These are phyloP conservation scores for Cladophialophora immunda DNA, from an alignment of 2,329 filamentous ascomycete genomes.

Conservation along the genomic window DNA sequence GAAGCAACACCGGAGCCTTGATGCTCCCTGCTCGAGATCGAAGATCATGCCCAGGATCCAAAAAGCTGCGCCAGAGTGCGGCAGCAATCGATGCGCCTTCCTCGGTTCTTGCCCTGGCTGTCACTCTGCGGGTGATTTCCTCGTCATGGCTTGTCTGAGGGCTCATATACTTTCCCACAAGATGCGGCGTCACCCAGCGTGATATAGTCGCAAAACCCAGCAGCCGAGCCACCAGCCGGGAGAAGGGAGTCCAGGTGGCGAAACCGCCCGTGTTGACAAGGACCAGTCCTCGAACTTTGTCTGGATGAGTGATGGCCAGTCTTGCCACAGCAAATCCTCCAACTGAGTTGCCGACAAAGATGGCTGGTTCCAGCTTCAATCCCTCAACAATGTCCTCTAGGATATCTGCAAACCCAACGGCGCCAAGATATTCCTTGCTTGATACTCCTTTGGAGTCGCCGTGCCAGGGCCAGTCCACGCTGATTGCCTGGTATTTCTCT, in stretches of 20 bases:
- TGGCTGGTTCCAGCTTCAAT: slow-evolving; percentile 7
- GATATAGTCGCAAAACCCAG: slow-evolving; percentile 11
- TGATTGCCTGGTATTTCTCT: slow-evolving; percentile 13
- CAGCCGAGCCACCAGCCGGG: slow-evolving; percentile 8
- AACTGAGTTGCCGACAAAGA: slow-evolving; percentile 18
- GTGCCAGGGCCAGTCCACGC: slow-evolving; percentile 20
- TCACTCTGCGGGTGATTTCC: slow-evolving; percentile 13
- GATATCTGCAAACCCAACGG: slow-evolving; percentile 12
- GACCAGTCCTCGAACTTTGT: slow-evolving; percentile 10
- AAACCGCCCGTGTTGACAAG: slow-evolving; percentile 13
- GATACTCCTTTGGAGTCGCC: slow-evolving; percentile 8
- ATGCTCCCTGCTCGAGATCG: slow-evolving; percentile 11
- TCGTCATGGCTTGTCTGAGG: slow-evolving; percentile 20
- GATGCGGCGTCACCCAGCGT: slow-evolving; percentile 8
- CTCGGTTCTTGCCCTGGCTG: slow-evolving; percentile 3
- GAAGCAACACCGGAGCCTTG: slow-evolving; percentile 14
- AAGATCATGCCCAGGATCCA: slow-evolving; percentile 12
- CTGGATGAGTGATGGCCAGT: slow-evolving; percentile 12
- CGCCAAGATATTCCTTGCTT: slow-evolving; percentile 7
- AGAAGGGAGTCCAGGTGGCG: slow-evolving; percentile 11
- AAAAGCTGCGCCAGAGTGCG: slow-evolving; percentile 15
- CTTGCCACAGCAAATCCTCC: slow-evolving; percentile 20
- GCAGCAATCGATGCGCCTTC: slow-evolving; percentile 8
- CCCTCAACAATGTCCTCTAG: slow-evolving; percentile 17
- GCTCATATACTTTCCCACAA: slow-evolving; percentile 15